These are phyloP conservation scores for Gamsiella multidivaricata DNA, from an alignment of 192 early-diverging fungal genomes.

Conservation along the genomic window DNA sequence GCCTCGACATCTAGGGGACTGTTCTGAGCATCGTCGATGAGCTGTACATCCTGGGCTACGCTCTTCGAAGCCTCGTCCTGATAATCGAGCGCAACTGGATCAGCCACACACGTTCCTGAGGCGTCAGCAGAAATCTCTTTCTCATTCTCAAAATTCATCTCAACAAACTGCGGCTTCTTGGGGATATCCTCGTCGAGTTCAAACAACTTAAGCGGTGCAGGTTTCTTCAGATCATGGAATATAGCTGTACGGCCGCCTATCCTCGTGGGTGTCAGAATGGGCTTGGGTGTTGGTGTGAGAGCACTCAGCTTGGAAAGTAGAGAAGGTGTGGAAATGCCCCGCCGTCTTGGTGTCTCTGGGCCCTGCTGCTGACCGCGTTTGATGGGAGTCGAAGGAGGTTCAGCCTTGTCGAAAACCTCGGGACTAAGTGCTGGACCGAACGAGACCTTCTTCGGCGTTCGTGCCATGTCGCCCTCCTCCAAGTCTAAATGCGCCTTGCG, in stretches of 20 bases:
- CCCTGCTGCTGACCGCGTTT: slow-evolving; percentile 58
- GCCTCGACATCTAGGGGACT: neutral
- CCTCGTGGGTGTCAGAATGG: slow-evolving; percentile 36
- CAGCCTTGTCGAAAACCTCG: slow-evolving; percentile 65
- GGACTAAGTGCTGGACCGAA: slow-evolving; percentile 71
- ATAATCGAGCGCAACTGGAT: too few species aligned
- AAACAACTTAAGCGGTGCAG: slow-evolving; percentile 22
- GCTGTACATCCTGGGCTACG: neutral
- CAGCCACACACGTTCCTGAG: too few species aligned
- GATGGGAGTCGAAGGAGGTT: slow-evolving; percentile 66
- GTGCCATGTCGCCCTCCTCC: neutral
- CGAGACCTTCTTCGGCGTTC: slow-evolving; percentile 52
- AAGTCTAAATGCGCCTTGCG: slow-evolving; percentile 15
- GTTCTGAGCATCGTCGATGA: neutral
- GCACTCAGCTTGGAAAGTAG: slow-evolving; percentile 7
- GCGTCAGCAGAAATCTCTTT: neutral
- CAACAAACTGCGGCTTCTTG: neutral
- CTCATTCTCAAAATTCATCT: neutral
- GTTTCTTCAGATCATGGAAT: slow-evolving; percentile 16
- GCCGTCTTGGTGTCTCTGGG: slow-evolving; percentile 16
- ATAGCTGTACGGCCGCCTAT: slow-evolving; percentile 9
- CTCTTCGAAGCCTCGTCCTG: too few species aligned
- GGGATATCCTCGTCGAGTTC: neutral
- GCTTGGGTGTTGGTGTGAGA: slow-evolving; percentile 6
- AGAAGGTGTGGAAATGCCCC: slow-evolving; percentile 15